phyloP scores from a whole-genome alignment of 257 asterid species.

The Orobanche coerulescens region DNA sequence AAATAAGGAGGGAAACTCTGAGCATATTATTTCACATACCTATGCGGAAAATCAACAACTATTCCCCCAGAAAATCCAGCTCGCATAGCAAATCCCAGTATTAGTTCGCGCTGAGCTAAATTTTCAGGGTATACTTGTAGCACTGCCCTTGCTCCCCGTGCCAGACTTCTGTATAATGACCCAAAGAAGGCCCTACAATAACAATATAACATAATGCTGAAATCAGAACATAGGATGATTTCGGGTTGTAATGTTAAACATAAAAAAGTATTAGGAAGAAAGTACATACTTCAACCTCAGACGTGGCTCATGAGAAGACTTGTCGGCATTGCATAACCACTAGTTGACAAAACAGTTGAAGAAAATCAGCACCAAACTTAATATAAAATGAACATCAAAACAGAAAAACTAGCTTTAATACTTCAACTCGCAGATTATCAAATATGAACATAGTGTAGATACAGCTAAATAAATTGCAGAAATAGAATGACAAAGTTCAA shows the following conservation, averaged over 20 bases:
- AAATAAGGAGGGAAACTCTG: not conserved
- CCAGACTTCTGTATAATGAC: conserved; percentile 73
- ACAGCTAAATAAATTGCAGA: not conserved
- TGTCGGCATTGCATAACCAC: conserved; percentile 99
- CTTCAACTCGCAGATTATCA: not conserved
- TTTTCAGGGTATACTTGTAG: conserved; percentile 90
- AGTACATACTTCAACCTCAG: conserved; percentile 74
- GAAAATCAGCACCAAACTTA: not conserved
- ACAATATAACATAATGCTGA: not conserved
- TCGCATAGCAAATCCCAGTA: conserved; percentile 83
- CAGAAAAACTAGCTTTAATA: not conserved
- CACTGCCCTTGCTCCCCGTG: conserved; percentile 94
- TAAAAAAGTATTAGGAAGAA: conserved; percentile 1
- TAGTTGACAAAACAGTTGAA: conserved; percentile 29
- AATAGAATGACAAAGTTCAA: not conserved
- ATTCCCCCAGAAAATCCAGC: conserved; percentile 96
- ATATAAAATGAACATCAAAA: not conserved
- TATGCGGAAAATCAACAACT: conserved; percentile 88
- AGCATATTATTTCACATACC: conserved; percentile 36
- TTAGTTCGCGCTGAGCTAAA: conserved; percentile 78
- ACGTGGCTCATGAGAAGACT: conserved; percentile 90
- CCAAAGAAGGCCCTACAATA: conserved; percentile 79
- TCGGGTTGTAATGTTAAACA: not conserved
- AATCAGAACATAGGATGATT: not conserved
- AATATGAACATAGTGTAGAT: not conserved